Conservation (phyloP, 2,329 filamentous ascomycete genomes). For the Microdochium bolleyi region DNA sequence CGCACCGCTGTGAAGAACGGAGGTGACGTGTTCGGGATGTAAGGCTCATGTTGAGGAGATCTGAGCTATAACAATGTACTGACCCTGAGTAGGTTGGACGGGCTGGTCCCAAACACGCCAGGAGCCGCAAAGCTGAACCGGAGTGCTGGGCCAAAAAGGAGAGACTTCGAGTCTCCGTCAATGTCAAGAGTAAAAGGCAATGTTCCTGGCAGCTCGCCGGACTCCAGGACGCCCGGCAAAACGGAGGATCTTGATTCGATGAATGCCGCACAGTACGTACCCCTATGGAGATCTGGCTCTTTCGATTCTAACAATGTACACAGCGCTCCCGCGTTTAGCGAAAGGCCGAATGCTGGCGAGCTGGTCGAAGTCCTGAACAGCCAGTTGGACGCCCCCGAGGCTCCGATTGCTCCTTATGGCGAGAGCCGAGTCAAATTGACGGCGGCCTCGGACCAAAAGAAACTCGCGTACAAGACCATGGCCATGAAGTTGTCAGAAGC, state of each 20-base stretch:
- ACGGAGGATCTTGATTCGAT: constrained; percentile 15
- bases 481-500: constrained; percentile 91
- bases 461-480: constrained; percentile 85
- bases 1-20: constrained; percentile 46
- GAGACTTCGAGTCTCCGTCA: constrained; percentile 35
- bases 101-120: constrained; percentile 58
- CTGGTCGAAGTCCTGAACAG: constrained; percentile 77
- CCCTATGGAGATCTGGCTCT: neutral
- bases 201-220: constrained; percentile 34
- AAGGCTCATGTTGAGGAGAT: constrained; percentile 15
- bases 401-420: constrained; percentile 62
- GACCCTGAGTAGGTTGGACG: constrained; percentile 47
- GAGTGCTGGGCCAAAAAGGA: constrained; percentile 24
- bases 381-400: constrained; percentile 58
- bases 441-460: constrained; percentile 81
- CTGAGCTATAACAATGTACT: constrained; percentile 7
- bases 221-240: constrained; percentile 28
- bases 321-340: constrained; percentile 60
- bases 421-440: constrained; percentile 78
- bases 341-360: constrained; percentile 73
- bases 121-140: constrained; percentile 34
- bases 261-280: constrained; percentile 27
- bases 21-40: constrained; percentile 79
- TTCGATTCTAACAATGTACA: neutral
- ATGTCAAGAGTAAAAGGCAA: constrained; percentile 36